These are phyloP conservation scores for Colletotrichum godetiae DNA, from an alignment of 2,329 filamentous ascomycete genomes.

Conservation along the genomic window DNA sequence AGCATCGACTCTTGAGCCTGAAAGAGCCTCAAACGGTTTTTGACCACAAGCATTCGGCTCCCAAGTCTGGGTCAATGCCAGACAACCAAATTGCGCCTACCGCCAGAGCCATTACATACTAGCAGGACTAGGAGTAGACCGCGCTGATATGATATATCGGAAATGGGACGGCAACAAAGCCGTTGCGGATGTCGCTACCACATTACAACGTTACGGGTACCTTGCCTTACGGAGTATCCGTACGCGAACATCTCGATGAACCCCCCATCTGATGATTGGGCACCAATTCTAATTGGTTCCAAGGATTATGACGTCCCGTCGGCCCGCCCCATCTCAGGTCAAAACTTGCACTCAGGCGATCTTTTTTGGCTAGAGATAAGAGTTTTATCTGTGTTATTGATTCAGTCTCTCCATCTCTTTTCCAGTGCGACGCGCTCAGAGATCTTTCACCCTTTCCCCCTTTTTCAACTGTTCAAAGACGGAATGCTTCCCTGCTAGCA, in stretches of 20 bases:
- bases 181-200: background rate
- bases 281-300: conserved; percentile 1
- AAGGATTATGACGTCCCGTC: conserved; percentile 1
- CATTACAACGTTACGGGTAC: background rate
- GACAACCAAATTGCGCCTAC: background rate
- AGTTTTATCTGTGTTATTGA: background rate
- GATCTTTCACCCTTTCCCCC: background rate
- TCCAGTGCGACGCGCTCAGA: background rate
- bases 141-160: background rate
- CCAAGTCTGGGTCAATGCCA: background rate
- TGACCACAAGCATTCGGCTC: background rate
- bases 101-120: background rate
- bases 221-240: background rate
- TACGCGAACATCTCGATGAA: background rate
- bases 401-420: background rate
- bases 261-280: background rate
- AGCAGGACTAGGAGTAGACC: background rate
- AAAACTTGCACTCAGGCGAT: background rate
- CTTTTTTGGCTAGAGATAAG: background rate
- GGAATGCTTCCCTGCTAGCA: conserved; percentile 29
- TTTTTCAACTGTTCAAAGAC: background rate
- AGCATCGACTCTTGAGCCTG: background rate
- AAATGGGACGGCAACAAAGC: background rate
- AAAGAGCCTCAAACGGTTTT: background rate
- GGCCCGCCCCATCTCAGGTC: conserved; percentile 1